Base-by-base conservation (phyloP, 164 flowering plant species). In the Vitis rotundifolia region DNA sequence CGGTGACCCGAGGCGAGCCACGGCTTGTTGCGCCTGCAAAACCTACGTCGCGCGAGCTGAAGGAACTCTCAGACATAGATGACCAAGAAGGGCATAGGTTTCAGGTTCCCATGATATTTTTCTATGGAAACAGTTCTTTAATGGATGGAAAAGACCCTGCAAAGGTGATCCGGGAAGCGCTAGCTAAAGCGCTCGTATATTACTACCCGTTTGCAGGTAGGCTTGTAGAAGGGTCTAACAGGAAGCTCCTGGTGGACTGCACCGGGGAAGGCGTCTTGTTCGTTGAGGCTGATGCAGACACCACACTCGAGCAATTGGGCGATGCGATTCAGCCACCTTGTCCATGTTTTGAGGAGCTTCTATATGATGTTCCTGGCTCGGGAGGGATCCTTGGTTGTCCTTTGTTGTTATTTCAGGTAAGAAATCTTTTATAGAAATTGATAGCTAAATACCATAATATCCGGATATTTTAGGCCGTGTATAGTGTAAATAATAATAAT, bases 131-230 rank as follows among this genome's bases (percentile, higher is more conserved):
- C 19, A 16, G 26, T 44, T 2, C 31, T 9, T 26, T 2, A 5
- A 9, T 19, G 11, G 51, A 3, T 2, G n/a, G 18, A 12, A 18
- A 64, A 50, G 70, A 67, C 52, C 70, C 70, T n/a, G 77, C 11
- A 10, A 29, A 22, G 51, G 68, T 70, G 47, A 67, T 76, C 9
- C 59, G 64, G 15, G 64, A 60, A 1, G 79, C 77, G 9, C 67
- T 78, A 3, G 73, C 74, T 1, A 5, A 63, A 18, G 68, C 79
- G 1, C 76, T 81, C 1, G 81, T 76, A 11, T 66, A 5, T 13
- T 78, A 78, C 65, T 82, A 76, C 59, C 82, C 79, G 0, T 72
- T 79, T n/a, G 79, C 80, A 8, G 78, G 80, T 4, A 65, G 80
- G 68, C 67, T 79, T 3, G 72, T 70, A 59, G 80, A 79, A 68